phyloP scores from a whole-genome alignment of 441 rosid species.

The Populus trichocarpa region DNA sequence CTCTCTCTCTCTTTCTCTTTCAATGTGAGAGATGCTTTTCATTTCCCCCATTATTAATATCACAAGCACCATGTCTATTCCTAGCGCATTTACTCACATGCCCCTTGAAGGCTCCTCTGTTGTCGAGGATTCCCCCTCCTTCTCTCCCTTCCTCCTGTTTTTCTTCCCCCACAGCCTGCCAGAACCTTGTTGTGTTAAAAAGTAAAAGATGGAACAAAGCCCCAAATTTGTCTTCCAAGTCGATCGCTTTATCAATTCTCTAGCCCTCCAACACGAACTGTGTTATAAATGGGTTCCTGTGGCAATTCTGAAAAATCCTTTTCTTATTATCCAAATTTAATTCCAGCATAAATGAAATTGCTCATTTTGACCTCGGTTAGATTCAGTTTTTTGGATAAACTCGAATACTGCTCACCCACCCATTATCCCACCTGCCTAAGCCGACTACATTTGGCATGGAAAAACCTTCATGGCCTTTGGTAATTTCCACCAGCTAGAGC shows the following conservation, averaged over 20 bases:
- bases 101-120: constrained; percentile 6
- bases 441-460: too few species aligned
- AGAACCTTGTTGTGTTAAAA: not conserved
- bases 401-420: too few species aligned
- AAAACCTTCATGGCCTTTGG: not conserved
- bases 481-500: not conserved
- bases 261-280: not conserved
- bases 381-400: too few species aligned
- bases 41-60: not conserved
- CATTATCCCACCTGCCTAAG: too few species aligned
- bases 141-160: not conserved
- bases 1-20: not conserved
- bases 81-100: constrained; percentile 13
- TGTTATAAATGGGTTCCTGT: not conserved
- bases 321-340: too few species aligned
- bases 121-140: too few species aligned
- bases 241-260: not conserved
- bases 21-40: constrained; percentile 9
- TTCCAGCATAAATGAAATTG: too few species aligned
- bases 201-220: not conserved
- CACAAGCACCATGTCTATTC: not conserved
- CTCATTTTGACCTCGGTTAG: too few species aligned
- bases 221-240: constrained; percentile 16
- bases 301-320: too few species aligned
- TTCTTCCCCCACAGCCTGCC: not conserved